phyloP scores from a whole-genome alignment of 2,329 filamentous ascomycete species.

The Allantophomopsis cytisporea region DNA sequence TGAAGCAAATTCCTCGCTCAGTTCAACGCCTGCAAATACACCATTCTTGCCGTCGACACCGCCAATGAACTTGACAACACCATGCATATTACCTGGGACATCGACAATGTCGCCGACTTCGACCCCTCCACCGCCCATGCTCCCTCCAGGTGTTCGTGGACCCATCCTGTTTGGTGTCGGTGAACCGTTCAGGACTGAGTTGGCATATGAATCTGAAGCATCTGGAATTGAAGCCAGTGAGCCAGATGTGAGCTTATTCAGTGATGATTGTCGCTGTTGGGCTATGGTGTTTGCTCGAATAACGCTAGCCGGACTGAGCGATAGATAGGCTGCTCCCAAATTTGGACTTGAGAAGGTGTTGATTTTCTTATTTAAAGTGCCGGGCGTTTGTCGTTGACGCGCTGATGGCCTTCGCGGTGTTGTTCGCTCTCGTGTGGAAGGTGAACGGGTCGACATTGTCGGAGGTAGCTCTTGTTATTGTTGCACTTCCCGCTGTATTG shows the following conservation, averaged over 20 bases:
- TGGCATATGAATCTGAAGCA: slow-evolving; percentile 49
- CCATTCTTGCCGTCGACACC: slow-evolving; percentile 80
- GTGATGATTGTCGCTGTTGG: slow-evolving; percentile 55
- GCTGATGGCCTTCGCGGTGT: slow-evolving; percentile 17
- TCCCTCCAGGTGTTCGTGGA: slow-evolving; percentile 35
- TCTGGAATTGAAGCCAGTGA: slow-evolving; percentile 53
- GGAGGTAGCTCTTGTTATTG: not conserved
- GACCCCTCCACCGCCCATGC: slow-evolving; percentile 36
- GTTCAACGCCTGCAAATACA: slow-evolving; percentile 82
- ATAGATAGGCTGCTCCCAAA: slow-evolving; percentile 25
- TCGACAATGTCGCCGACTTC: slow-evolving; percentile 76
- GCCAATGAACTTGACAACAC: slow-evolving; percentile 80
- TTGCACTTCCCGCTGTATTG: no score
- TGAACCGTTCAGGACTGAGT: slow-evolving; percentile 32
- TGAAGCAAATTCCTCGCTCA: slow-evolving; percentile 65
- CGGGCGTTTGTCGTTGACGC: slow-evolving; percentile 15
- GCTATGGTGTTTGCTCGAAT: slow-evolving; percentile 14
- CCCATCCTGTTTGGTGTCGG: slow-evolving; percentile 30
- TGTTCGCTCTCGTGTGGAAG: slow-evolving; percentile 1
- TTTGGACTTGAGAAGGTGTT: slow-evolving; percentile 44
- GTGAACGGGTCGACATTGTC: slow-evolving; percentile 7
- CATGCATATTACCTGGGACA: slow-evolving; percentile 86
- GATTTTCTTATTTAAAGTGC: slow-evolving; percentile 16
- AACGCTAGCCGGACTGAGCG: slow-evolving; percentile 1
- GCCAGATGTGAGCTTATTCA: slow-evolving; percentile 52